These are phyloP conservation scores for Solanum habrochaites DNA, from an alignment of 257 asterid species.

Conservation along the genomic window DNA sequence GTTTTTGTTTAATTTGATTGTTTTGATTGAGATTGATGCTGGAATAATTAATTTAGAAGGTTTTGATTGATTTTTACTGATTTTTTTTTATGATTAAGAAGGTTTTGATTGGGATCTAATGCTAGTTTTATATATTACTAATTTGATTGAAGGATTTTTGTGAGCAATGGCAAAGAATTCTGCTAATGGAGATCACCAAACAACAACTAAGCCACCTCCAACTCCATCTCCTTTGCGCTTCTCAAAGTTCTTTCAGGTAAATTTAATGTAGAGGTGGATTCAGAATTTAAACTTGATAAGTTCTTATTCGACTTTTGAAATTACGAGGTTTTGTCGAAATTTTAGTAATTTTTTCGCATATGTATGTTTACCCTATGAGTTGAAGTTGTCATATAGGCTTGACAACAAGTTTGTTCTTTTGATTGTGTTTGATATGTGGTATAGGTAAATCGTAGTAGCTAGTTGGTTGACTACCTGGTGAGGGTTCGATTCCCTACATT, in stretches of 20 bases:
- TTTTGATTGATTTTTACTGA: neutral
- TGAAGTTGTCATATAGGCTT: neutral
- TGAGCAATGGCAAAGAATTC: neutral
- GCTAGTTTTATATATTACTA: neutral
- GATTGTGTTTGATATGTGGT: neutral
- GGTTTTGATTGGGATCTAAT: neutral
- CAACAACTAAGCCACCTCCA: slow-evolving; percentile 46
- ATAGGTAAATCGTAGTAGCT: neutral
- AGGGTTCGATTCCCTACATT: neutral
- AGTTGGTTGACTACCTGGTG: neutral
- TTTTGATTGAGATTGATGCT: neutral
- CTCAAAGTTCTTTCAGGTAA: slow-evolving; percentile 57
- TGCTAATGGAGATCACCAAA: slow-evolving; percentile 21
- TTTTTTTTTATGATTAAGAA: neutral
- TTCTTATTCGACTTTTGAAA: neutral
- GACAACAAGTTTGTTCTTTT: neutral
- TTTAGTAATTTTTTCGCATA: neutral
- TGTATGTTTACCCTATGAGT: neutral
- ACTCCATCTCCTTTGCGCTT: slow-evolving; percentile 65
- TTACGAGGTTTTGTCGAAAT: neutral
- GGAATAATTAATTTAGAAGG: neutral
- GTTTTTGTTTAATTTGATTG: neutral
- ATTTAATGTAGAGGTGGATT: neutral
- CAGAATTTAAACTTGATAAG: neutral
- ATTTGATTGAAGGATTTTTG: neutral